phyloP scores from a whole-genome alignment of 139 green algal species.

The Coelastrella sp. region DNA sequence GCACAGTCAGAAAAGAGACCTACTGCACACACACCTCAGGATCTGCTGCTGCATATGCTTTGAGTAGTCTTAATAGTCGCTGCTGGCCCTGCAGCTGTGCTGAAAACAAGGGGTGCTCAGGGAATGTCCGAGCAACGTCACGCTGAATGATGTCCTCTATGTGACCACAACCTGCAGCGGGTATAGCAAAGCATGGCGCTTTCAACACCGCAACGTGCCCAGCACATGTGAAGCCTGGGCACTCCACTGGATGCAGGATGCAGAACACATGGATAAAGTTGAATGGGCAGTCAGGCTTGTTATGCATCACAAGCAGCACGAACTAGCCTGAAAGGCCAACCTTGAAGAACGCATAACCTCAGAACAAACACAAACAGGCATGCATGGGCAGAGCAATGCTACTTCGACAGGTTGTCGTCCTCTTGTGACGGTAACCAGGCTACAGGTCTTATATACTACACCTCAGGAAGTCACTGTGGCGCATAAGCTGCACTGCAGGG shows the following conservation, averaged over 20 bases:
- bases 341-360: neutral
- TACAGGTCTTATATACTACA: no score
- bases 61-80: constrained; percentile 83
- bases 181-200: no score
- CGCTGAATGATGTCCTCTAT: constrained; percentile 91
- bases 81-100: constrained; percentile 54
- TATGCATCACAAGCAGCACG: neutral
- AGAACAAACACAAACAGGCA: neutral
- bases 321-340: neutral
- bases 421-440: no score
- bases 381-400: no score
- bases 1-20: no score
- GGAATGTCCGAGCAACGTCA: constrained; percentile 97
- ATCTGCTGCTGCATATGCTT: constrained; percentile 91
- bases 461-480: no score
- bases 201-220: no score
- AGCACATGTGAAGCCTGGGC: no score
- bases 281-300: neutral
- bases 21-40: constrained; percentile 70
- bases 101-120: constrained; percentile 91
- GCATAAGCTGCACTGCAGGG: no score
- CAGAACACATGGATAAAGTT: no score
- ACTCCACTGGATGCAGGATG: no score
- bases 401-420: no score
- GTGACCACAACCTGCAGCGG: constrained; percentile 13